These are phyloP conservation scores for Podospora comata DNA, from an alignment of 495 filamentous ascomycete genomes.

Conservation along the genomic window DNA sequence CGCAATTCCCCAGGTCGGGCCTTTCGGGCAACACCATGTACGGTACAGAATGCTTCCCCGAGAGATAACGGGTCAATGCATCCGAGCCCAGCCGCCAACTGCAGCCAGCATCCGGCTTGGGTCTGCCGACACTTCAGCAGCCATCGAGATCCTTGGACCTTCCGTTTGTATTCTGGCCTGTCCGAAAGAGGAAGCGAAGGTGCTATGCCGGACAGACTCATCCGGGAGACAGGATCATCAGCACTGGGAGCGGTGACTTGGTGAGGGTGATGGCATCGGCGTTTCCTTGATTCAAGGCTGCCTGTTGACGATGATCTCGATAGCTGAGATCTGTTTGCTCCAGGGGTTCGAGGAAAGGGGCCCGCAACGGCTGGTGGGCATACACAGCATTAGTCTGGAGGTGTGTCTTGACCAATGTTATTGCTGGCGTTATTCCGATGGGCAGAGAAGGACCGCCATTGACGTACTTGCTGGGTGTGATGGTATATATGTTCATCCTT, in stretches of 20 bases:
- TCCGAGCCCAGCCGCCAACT: neutral
- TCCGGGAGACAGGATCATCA: neutral
- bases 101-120: neutral
- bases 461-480: neutral
- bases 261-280: neutral
- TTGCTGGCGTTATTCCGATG: conserved; percentile 1
- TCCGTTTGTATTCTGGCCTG: neutral
- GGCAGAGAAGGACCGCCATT: neutral
- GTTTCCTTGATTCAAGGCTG: neutral
- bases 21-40: conserved; percentile 11
- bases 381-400: conserved; percentile 12
- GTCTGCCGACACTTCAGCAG: neutral
- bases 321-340: conserved; percentile 3
- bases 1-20: conserved; percentile 1
- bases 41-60: neutral
- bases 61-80: conserved; percentile 7
- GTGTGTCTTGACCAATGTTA: conserved; percentile 8
- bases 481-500: conserved; percentile 21
- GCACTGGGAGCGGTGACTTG: neutral
- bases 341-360: neutral
- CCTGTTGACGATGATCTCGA: conserved; percentile 5
- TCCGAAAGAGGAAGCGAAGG: neutral
- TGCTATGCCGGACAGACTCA: neutral
- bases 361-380: neutral
- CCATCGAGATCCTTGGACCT: neutral